A percentile compares a stretch with the other conserved stretches of the same genome.
Evolutionary conservation across 2,329 filamentous ascomycete species (phyloP).

Genomic region (Pyrenophora seminiperda): DNA sequence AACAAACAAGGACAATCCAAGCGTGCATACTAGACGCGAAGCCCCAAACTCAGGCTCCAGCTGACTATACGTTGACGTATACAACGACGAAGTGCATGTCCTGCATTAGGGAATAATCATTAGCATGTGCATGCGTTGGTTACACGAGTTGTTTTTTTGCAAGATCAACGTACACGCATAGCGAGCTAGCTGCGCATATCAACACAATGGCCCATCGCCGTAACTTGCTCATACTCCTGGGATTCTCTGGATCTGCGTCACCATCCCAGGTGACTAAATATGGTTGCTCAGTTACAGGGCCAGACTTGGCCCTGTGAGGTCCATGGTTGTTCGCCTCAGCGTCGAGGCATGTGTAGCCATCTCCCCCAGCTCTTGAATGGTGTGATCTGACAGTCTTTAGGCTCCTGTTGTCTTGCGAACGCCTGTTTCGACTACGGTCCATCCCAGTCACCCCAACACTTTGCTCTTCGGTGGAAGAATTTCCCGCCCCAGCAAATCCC

Average conservation of each 20-base stretch:
- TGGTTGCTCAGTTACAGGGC: conserved; percentile 44
- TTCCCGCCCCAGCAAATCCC: conserved; percentile 12
- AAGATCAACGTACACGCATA: conserved; percentile 74
- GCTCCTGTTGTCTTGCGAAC: conserved; percentile 26
- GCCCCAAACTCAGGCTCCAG: conserved; percentile 75
- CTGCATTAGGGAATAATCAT: conserved; percentile 50
- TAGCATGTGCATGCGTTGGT: background rate
- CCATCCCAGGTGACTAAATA: conserved; percentile 79
- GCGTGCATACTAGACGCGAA: conserved; percentile 72
- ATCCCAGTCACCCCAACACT: conserved; percentile 1
- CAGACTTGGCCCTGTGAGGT: conserved; percentile 30
- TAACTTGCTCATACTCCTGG: conserved; percentile 67
- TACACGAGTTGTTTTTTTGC: background rate
- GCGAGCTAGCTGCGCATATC: conserved; percentile 73
- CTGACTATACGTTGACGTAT: conserved; percentile 80
- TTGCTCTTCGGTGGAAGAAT: background rate
- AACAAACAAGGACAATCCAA: conserved; percentile 84
- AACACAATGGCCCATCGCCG: conserved; percentile 80
- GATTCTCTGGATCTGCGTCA: conserved; percentile 74
- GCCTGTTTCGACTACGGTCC: conserved; percentile 9
- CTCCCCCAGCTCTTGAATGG: conserved; percentile 45
- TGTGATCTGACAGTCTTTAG: conserved; percentile 35
- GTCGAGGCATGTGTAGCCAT: conserved; percentile 47
- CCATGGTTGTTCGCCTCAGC: conserved; percentile 28
- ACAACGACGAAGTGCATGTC: conserved; percentile 85